Base-by-base conservation (phyloP, 2,329 filamentous ascomycete species). In the Pseudogymnoascus sp. region DNA sequence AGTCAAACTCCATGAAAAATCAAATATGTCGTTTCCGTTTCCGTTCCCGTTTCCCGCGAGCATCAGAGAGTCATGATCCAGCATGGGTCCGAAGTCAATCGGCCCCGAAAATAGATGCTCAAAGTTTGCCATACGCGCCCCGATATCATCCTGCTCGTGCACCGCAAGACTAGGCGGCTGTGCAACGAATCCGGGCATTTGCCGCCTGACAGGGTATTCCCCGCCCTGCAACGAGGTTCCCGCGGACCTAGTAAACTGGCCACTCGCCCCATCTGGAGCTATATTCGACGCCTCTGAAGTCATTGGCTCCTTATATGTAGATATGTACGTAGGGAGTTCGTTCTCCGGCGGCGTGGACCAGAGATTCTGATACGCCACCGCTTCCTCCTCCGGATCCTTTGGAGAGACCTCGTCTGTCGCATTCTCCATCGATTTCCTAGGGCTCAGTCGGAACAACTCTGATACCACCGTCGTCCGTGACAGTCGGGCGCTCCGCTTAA, bases 381-480 rank as follows among this genome's bases (percentile, higher is more conserved):
- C 40, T 43, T 43, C 40, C 16, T 43, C 40, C 40, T 11, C 40
- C 19, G 40, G 1, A 43, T 43, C 40, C 40, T 19, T 43, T 8
- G 40, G 16, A 19, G 40, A 12, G 16, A 12, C 50, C 50, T 41
- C 31, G 19, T 40, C 35, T n/a, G 35, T 19, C 4, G n/a, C 22
- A 61, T n/a, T 40, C 14, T 31, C 14, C 7, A 12, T 22, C n/a
- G 35, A 61, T 31, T 24, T 11, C 10, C 35, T 22, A 12, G 35
- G 59, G 16, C 41, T 61, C 5, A 61, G 33, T 43, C 59, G n/a
- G 8, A 61, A 61, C 19, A 61, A 14, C 41, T 61, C 59, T 22
- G 59, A 28, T 22, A 61, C 41, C 5, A 61, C 14, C 3, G 19
- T 61, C 35, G n/a, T 61, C 28, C 28, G 59, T 16, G n/a, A 41